Base-by-base conservation (phyloP, 352 stramenopile genomes). In the Phytophthora nicotianae region DNA sequence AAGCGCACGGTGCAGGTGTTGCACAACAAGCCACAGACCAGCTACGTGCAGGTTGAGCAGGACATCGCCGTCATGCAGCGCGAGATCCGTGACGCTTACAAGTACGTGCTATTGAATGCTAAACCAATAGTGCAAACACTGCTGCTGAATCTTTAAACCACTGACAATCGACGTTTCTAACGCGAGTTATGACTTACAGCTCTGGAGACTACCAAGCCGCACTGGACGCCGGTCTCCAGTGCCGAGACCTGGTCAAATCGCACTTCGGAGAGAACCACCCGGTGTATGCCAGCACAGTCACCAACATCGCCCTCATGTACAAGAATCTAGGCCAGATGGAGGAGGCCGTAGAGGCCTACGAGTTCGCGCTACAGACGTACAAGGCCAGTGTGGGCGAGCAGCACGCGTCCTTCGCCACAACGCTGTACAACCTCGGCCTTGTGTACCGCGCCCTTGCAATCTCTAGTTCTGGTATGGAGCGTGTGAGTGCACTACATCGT, bases 221-320 rank as follows among this genome's bases (percentile, higher is more conserved):
- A 16, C 62, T 95, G 37, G 82, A 93, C 42, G 70, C 79, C 24
- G 83, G 80, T 1, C 47, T 90, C 33, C 48, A 88, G 57, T 95
- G 86, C 40, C 83, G 86, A 46, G 86, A 95, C 46, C 40, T 81
- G 45, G 83, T 92, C 33, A 75, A 88, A 61, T 50, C 65, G 37
- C 86, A 95, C 58, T 92, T 95, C 48, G 86, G 86, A 43, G 79
- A 91, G 59, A 74, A 72, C 27, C 86, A 95, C 47, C 83, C 86
- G 0, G 86, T 95, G 20, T 95, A 88, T 38, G 86, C 86, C 9
- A 93, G 86, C 51, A 93, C 86, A 37, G 81, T 95, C 50, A 92
- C 84, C 54, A 93, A 95, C 64, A 91, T 95, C 40, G 86, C 86
- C 20, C 81, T 95, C 48, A 93, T 95, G 84, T 88, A 95, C 72